Percentiles rank a stretch among this genome's conserved stretches.
These are phyloP conservation scores for Eremothecium gossypii DNA, from an alignment of 1,139 yeast species.

Conservation along the genomic window DNA sequence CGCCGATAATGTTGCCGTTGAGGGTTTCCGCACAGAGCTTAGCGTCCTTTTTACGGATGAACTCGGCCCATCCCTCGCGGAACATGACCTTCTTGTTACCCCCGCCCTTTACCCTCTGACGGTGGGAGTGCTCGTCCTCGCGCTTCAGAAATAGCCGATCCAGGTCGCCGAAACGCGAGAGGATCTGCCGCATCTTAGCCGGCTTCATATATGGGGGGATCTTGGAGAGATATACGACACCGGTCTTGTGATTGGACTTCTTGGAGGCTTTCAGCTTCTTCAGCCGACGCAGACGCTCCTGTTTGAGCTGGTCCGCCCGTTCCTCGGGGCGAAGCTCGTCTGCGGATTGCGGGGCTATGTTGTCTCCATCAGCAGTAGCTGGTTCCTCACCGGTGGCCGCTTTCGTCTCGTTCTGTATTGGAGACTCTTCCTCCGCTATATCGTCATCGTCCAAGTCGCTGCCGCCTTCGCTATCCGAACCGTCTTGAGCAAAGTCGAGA, in stretches of 20 bases:
- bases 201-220: slow-evolving; percentile 99
- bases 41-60: slow-evolving; percentile 72
- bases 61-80: slow-evolving; percentile 98
- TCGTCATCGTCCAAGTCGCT: slow-evolving; percentile 5
- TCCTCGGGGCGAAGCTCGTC: slow-evolving; percentile 12
- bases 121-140: slow-evolving; percentile 60
- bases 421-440: slow-evolving; percentile 11
- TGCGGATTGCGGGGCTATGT: slow-evolving; percentile 1
- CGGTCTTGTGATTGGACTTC: slow-evolving; percentile 58
- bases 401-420: slow-evolving; percentile 7
- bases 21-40: slow-evolving; percentile 78
- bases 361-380: slow-evolving; percentile 2
- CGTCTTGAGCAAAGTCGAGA: slow-evolving; percentile 7
- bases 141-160: slow-evolving; percentile 83
- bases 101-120: slow-evolving; percentile 69
- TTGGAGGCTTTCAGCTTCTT: slow-evolving; percentile 44
- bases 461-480: slow-evolving; percentile 8
- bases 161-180: slow-evolving; percentile 73
- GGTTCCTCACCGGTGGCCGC: slow-evolving; percentile 5
- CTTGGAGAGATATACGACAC: slow-evolving; percentile 82
- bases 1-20: slow-evolving; percentile 86
- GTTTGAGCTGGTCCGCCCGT: slow-evolving; percentile 7
- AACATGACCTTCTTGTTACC: slow-evolving; percentile 88
- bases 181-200: slow-evolving; percentile 69
- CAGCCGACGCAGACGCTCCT: slow-evolving; percentile 19